Evolutionary conservation across 352 stramenopile genomes (phyloP), one percentile per base, ranked within the genome.

Genomic region (Pythium phragmiticola): DNA sequence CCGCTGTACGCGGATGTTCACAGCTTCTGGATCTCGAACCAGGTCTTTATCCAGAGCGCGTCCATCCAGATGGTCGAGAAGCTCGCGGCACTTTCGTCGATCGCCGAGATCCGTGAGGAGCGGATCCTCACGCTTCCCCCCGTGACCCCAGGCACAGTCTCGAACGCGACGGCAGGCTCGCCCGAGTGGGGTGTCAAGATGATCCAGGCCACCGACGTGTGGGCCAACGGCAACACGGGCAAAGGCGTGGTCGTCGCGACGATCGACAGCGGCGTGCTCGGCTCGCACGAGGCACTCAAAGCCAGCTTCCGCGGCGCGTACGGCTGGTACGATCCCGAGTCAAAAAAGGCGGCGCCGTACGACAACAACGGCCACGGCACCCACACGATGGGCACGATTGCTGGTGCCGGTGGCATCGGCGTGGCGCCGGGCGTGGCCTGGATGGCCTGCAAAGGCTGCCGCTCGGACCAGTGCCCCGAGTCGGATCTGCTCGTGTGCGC

Each of bases 191-290:
- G 57, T 13, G 51, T 65, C 30, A 21, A 33, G 19, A 55, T 46
- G 13, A 65, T 63, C 60, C 34, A 67, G 14, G 67, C 48, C 9
- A 26, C 26, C 0, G 17, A 63, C 8, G 52, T 70, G 14, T 75
- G 69, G 69, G 39, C 39, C 33, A 30, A 14, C 1, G 65, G 65
- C 13, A 58, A 55, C 28, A 61, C 16, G 17, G 69, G 65, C 39
- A 21, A 51, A 14, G 57, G 57, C 47, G 34, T 73, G 46, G 45
- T 64, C n/a, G 57, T 75, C 21, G 53, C 30, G 2, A 53, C 30
- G 17, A 73, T 75, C 57, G 65, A 75, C 45, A 63, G 58, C 5
- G 69, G 69, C 43, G 65, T 70, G 30, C 65, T 51, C 3, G 65
- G 23, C 43, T 51, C 69, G 1, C 69, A 75, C 48, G 23, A 48